phyloP scores from a whole-genome alignment of 1,284 basidiomycete genomes.

The Coriolopsis trogii region DNA sequence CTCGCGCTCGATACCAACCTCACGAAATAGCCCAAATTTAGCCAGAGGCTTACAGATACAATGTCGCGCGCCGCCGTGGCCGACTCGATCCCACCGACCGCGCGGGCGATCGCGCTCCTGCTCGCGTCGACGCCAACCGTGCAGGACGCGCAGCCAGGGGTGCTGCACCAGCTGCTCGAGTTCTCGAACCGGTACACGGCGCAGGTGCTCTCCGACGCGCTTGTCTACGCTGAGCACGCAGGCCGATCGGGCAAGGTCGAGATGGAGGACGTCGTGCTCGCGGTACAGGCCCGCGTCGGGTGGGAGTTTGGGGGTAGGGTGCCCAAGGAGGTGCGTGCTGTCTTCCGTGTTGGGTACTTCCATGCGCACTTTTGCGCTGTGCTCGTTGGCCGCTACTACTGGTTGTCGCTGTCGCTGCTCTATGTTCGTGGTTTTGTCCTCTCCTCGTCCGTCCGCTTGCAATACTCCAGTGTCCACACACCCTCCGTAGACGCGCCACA shows the following conservation, averaged over 20 bases:
- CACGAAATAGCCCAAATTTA: no score
- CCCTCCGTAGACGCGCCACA: no score
- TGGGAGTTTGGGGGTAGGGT: conserved; percentile 94
- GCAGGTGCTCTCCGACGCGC: conserved; percentile 89
- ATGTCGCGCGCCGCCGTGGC: conserved; percentile 65
- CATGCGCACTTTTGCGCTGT: no score
- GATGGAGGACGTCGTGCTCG: conserved; percentile 89
- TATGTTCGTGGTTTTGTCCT: no score
- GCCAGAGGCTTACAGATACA: no score
- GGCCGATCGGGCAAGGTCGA: conserved; percentile 79
- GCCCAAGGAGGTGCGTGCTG: conserved; percentile 84
- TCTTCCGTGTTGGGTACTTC: neutral
- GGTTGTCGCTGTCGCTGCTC: no score
- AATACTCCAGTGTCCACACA: no score
- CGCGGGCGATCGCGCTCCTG: conserved; percentile 89
- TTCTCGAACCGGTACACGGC: conserved; percentile 95
- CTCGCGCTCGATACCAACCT: no score
- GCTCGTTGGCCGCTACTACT: no score
- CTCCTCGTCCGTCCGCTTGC: neutral
- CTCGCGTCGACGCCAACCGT: conserved; percentile 92
- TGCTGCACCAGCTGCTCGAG: conserved; percentile 93
- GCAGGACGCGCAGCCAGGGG: conserved; percentile 91
- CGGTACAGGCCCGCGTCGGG: conserved; percentile 91
- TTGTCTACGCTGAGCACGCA: conserved; percentile 94
- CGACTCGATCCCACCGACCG: conserved; percentile 84